Conservation (phyloP, 805 yeast species). For the Hanseniaspora jakobsenii region DNA sequence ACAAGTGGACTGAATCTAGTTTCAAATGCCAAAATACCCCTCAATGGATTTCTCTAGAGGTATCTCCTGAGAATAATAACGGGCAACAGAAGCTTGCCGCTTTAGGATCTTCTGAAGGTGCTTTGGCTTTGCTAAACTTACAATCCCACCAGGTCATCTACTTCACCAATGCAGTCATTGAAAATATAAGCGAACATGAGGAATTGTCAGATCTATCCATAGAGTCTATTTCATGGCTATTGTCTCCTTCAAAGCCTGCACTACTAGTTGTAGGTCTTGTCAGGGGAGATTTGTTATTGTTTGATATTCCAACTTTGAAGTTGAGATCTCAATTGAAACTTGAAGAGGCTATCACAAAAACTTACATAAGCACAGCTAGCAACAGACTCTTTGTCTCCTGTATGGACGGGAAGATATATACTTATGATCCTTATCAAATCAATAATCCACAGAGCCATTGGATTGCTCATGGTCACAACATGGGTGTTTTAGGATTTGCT, state of each 20-base stretch:
- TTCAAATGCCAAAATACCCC: conserved; percentile 57
- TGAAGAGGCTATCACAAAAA: conserved; percentile 73
- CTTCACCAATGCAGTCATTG: conserved; percentile 46
- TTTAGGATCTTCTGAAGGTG: conserved; percentile 75
- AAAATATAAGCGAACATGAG: conserved; percentile 42
- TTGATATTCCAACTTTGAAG: conserved; percentile 78
- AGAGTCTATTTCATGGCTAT: conserved; percentile 77
- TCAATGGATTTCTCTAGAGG: conserved; percentile 75
- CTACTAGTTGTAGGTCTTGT: conserved; percentile 82
- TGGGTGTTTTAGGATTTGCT: conserved; percentile 74
- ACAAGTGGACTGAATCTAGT: conserved; percentile 51
- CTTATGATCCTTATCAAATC: conserved; percentile 71
- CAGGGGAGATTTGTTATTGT: conserved; percentile 71
- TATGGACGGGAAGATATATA: conserved; percentile 75
- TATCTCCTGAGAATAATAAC: conserved; percentile 34
- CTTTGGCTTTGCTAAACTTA: conserved; percentile 62
- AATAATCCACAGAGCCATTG: conserved; percentile 36
- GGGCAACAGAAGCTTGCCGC: conserved; percentile 38
- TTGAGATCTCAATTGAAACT: conserved; percentile 57
- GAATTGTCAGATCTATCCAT: conserved; percentile 49
- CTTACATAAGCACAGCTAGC: conserved; percentile 29
- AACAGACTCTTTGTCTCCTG: conserved; percentile 52
- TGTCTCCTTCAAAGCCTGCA: conserved; percentile 31
- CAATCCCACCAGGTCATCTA: conserved; percentile 63
- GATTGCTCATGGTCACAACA: conserved; percentile 81